These are phyloP conservation scores for Camellia granthamiana DNA, from an alignment of 148 eudicot species.

Conservation along the genomic window DNA sequence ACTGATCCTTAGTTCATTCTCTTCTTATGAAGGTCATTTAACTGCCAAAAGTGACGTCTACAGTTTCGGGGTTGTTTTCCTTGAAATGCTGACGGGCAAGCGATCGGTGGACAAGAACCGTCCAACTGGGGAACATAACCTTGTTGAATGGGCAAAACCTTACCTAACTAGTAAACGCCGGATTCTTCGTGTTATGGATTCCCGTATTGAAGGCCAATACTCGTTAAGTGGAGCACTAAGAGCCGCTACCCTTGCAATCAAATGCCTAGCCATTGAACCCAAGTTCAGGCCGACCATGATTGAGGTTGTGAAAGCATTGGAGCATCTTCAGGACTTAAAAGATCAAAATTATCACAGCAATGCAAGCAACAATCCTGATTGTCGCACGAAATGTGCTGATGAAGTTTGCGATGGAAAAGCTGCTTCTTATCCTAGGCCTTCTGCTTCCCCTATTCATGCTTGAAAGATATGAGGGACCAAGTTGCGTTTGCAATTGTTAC, in stretches of 20 bases:
- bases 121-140: constrained; percentile 63
- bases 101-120: constrained; percentile 72
- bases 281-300: constrained; percentile 61
- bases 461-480: constrained; percentile 6
- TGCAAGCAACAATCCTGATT: neutral
- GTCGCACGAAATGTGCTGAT: neutral
- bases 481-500: neutral
- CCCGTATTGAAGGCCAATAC: constrained; percentile 72
- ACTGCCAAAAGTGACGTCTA: constrained; percentile 79
- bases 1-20: neutral
- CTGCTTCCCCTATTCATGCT: constrained; percentile 17
- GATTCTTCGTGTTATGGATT: constrained; percentile 61
- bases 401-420: constrained; percentile 17
- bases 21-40: constrained; percentile 57
- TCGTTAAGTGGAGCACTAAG: constrained; percentile 39
- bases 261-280: constrained; percentile 71
- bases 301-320: constrained; percentile 58
- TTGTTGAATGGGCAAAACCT: constrained; percentile 75
- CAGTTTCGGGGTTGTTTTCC: constrained; percentile 89
- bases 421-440: constrained; percentile 18
- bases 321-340: constrained; percentile 47
- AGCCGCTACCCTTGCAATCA: constrained; percentile 53
- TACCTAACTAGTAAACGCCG: constrained; percentile 61
- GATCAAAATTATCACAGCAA: constrained; percentile 13
- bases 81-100: constrained; percentile 74